Percentiles rank a stretch among this genome's conserved stretches.
Evolutionary conservation across 768 basidiomycete species (phyloP).

Genomic region (Neoboletus subvelutipes): DNA sequence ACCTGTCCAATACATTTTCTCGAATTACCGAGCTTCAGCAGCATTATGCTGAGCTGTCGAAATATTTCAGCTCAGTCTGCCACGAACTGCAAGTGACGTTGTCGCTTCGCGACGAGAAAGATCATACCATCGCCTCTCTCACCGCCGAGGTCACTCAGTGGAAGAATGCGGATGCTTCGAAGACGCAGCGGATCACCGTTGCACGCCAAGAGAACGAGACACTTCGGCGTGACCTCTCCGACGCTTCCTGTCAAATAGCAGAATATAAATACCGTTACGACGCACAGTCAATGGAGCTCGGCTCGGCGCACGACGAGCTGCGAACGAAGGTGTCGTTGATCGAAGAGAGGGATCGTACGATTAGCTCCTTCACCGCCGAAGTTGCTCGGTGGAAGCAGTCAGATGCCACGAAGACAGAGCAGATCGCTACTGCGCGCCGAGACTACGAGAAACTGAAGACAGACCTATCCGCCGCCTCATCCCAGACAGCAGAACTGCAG

Average conservation of each 20-base stretch:
- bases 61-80: background rate
- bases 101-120: background rate
- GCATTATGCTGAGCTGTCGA: background rate
- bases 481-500: background rate
- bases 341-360: background rate
- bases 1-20: background rate
- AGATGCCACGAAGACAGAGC: background rate
- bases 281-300: background rate
- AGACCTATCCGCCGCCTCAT: background rate
- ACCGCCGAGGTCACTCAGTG: background rate
- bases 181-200: background rate
- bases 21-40: background rate
- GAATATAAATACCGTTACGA: background rate
- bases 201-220: background rate
- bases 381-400: background rate
- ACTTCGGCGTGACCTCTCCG: background rate
- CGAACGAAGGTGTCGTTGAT: background rate
- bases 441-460: conserved; percentile 2
- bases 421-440: background rate
- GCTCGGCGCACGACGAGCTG: background rate
- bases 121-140: background rate
- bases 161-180: background rate
- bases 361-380: background rate
- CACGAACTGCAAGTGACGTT: background rate
- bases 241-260: background rate